Conservation (phyloP, 345 rosid species). For the Nephelium lappaceum region DNA sequence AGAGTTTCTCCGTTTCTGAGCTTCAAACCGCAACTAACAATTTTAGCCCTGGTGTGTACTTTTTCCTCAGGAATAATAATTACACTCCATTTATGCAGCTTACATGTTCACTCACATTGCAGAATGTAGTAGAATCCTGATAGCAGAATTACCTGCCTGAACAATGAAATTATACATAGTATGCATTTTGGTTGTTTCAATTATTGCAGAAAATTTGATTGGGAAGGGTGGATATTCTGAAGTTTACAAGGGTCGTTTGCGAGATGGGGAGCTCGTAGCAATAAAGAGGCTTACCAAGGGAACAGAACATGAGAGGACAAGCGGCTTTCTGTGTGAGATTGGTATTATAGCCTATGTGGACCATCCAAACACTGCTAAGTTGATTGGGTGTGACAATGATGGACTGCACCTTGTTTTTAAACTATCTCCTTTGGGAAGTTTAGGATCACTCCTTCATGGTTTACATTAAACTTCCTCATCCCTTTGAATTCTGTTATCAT, state of each 20-base stretch:
- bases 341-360: slow-evolving; percentile 87
- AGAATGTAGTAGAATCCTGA: not conserved
- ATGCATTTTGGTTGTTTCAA: slow-evolving; percentile 1
- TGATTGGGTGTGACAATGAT: slow-evolving; percentile 82
- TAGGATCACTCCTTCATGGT: slow-evolving; percentile 85
- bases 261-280: slow-evolving; percentile 69
- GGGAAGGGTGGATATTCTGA: slow-evolving; percentile 94
- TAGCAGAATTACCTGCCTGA: not conserved
- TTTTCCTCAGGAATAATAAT: not conserved
- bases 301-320: slow-evolving; percentile 63
- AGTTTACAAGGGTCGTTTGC: slow-evolving; percentile 73
- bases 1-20: slow-evolving; percentile 59
- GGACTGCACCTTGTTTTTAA: slow-evolving; percentile 82
- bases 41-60: slow-evolving; percentile 58
- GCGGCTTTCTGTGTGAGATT: slow-evolving; percentile 72
- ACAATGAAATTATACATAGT: slow-evolving; percentile 4
- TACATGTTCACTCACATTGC: not conserved
- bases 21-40: slow-evolving; percentile 70
- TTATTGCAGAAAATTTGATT: slow-evolving; percentile 66
- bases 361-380: slow-evolving; percentile 88
- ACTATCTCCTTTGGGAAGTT: slow-evolving; percentile 76
- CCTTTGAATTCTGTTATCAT: not conserved
- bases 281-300: slow-evolving; percentile 77
- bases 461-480: slow-evolving; percentile 12
- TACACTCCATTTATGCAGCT: not conserved